Percentiles rank a stretch among this genome's conserved stretches.
phyloP scores from a whole-genome alignment of 495 filamentous ascomycete genomes.

The Chlorociboria aeruginascens region DNA sequence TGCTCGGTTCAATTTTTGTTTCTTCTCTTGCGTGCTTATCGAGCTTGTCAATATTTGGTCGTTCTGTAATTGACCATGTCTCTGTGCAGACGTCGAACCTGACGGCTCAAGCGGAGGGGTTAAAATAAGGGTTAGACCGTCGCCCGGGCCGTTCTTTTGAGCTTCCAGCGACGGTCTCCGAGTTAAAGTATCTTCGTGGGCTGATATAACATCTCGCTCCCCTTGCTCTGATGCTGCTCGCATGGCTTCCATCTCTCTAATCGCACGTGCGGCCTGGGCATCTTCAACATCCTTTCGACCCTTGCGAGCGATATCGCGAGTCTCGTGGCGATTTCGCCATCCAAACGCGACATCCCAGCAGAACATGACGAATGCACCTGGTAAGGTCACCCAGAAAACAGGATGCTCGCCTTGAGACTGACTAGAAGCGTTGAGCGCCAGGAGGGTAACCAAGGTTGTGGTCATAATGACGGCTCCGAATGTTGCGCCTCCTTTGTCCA shows the following conservation, averaged over 20 bases:
- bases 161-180: not conserved
- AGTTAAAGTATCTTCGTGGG: not conserved
- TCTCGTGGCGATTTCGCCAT: slow-evolving; percentile 44
- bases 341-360: slow-evolving; percentile 47
- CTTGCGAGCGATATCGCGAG: slow-evolving; percentile 43
- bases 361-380: slow-evolving; percentile 51
- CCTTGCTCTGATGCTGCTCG: slow-evolving; percentile 21
- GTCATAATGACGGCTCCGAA: slow-evolving; percentile 52
- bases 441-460: slow-evolving; percentile 31
- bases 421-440: slow-evolving; percentile 46
- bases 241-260: slow-evolving; percentile 14
- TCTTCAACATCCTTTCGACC: slow-evolving; percentile 38
- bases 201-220: slow-evolving; percentile 10
- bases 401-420: slow-evolving; percentile 29
- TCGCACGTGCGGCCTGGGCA: slow-evolving; percentile 26
- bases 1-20: slow-evolving; percentile 2
- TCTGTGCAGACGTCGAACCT: slow-evolving; percentile 41
- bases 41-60: not conserved
- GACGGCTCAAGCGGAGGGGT: slow-evolving; percentile 34
- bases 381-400: slow-evolving; percentile 50
- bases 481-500: slow-evolving; percentile 48
- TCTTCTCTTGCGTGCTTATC: slow-evolving; percentile 15
- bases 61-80: slow-evolving; percentile 10
- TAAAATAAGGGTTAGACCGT: slow-evolving; percentile 45
- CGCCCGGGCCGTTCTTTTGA: slow-evolving; percentile 27